Base-by-base conservation (phyloP, 768 basidiomycete genomes). In the Tulasnella sp. region DNA sequence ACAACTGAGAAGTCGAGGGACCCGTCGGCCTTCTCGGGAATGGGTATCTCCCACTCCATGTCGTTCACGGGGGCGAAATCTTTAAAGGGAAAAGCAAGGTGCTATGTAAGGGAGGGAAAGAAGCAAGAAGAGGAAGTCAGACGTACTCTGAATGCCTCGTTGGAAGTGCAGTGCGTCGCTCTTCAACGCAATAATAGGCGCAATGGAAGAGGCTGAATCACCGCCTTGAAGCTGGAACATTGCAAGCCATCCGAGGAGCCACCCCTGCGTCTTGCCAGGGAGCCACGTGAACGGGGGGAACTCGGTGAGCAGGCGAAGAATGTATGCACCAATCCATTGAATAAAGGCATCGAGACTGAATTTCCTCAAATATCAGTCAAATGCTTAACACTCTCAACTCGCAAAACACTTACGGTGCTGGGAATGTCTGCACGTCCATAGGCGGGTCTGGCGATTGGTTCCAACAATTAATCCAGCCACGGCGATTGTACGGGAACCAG, bases 391-490 rank as follows among this genome's bases (percentile, higher is more conserved):
- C 12, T 1, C 4, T 24, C 54, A 7, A 14, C 5, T 3, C 24
- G n/a, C 11, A n/a, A n/a, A n/a, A 24, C 2, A 54, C 54, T 54
- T 54, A 54, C 54, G 22, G 22, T 22, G 24, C 22, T 8, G 54
- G 54, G 54, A 54, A 54, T n/a, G 54, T n/a, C 54, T 54, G 24
- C 9, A 54, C 54, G 24, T 12, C n/a, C 54, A 54, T 54, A 7
- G 54, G 54, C 24, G 54, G 54, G 54, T 54, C 54, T n/a, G 54
- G 54, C 11, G 54, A 54, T 11, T 54, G 24, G 12, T 82, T 82
- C 85, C 85, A 85, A 3, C 82, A 83, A 73, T 85, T 85, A 20
- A 85, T 82, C 85, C 85, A 85, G 31, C 73, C 82, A 48, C 83
- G 75, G 34, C 80, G 72, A 81, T 84, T 83, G 72, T 83, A 85